These are phyloP conservation scores for Vanilla planifolia DNA, from an alignment of 106 monocot genomes.

Conservation along the genomic window DNA sequence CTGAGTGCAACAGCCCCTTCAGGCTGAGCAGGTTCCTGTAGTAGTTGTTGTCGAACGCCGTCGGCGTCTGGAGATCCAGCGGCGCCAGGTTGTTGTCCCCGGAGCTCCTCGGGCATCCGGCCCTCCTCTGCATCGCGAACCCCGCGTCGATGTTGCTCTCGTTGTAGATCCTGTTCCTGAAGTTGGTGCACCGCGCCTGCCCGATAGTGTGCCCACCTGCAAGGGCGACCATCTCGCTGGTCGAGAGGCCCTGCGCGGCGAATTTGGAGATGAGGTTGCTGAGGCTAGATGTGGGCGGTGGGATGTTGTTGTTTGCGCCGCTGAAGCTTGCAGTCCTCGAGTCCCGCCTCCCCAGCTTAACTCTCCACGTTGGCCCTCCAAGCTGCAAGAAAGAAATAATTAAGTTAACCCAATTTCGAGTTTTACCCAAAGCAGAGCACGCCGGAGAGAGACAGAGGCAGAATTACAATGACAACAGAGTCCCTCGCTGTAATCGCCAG, in stretches of 20 bases:
- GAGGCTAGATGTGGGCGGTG: conserved; percentile 41
- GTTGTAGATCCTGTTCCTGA: neutral
- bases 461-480: neutral
- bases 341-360: conserved; percentile 73
- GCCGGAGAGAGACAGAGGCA: no score
- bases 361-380: conserved; percentile 25
- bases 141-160: neutral
- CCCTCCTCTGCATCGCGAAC: neutral
- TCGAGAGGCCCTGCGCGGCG: conserved; percentile 55
- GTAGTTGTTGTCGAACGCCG: conserved; percentile 1
- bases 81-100: conserved; percentile 1
- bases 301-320: conserved; percentile 63
- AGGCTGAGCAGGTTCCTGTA: conserved; percentile 1
- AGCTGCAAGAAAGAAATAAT: neutral
- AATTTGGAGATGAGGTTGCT: conserved; percentile 63
- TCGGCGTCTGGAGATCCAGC: conserved; percentile 3
- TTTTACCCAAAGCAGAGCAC: no score
- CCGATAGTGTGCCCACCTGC: neutral
- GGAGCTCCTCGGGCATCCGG: neutral
- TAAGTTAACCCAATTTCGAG: neutral
- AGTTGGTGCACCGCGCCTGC: neutral
- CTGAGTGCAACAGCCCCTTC: conserved; percentile 1
- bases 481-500: conserved; percentile 7
- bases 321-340: conserved; percentile 49
- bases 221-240: conserved; percentile 74